Evolutionary conservation across 2,329 filamentous ascomycete genomes (phyloP).

Genomic region (Knufia petricola): DNA sequence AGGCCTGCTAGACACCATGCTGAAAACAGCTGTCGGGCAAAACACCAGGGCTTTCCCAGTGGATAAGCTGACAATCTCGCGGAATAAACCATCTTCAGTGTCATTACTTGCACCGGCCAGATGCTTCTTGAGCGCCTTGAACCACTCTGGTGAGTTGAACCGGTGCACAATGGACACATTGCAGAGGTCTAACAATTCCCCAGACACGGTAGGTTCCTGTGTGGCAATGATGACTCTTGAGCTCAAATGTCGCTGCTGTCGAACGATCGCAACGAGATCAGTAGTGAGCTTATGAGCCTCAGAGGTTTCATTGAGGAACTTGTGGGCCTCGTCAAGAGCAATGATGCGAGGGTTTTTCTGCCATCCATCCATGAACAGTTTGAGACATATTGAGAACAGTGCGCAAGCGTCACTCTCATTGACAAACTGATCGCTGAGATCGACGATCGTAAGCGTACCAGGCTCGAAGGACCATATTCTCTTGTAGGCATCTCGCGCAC

Average conservation of each 20-base stretch:
- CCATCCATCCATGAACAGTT: slow-evolving; percentile 53
- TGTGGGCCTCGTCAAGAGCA: slow-evolving; percentile 69
- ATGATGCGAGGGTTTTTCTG: slow-evolving; percentile 47
- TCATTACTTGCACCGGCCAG: slow-evolving; percentile 36
- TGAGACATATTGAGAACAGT: slow-evolving; percentile 63
- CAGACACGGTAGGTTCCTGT: slow-evolving; percentile 65
- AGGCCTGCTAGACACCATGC: slow-evolving; percentile 10
- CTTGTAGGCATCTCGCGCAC: neutral
- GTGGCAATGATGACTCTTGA: slow-evolving; percentile 62
- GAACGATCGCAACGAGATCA: slow-evolving; percentile 52
- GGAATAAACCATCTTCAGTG: slow-evolving; percentile 28
- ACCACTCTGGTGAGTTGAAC: slow-evolving; percentile 60
- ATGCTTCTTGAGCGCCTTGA: slow-evolving; percentile 37
- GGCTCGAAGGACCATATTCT: slow-evolving; percentile 25
- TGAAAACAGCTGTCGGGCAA: slow-evolving; percentile 31
- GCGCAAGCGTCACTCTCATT: slow-evolving; percentile 57
- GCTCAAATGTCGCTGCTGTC: slow-evolving; percentile 61
- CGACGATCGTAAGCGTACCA: slow-evolving; percentile 55
- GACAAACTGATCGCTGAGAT: slow-evolving; percentile 64
- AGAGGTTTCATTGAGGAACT: slow-evolving; percentile 54
- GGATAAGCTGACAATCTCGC: slow-evolving; percentile 37
- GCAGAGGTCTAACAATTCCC: slow-evolving; percentile 60
- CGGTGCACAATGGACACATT: slow-evolving; percentile 61
- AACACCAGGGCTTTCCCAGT: slow-evolving; percentile 44
- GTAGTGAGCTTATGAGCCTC: slow-evolving; percentile 53